phyloP scores from a whole-genome alignment of 1,139 yeast genomes.

The Blastobotrys capitulatus region DNA sequence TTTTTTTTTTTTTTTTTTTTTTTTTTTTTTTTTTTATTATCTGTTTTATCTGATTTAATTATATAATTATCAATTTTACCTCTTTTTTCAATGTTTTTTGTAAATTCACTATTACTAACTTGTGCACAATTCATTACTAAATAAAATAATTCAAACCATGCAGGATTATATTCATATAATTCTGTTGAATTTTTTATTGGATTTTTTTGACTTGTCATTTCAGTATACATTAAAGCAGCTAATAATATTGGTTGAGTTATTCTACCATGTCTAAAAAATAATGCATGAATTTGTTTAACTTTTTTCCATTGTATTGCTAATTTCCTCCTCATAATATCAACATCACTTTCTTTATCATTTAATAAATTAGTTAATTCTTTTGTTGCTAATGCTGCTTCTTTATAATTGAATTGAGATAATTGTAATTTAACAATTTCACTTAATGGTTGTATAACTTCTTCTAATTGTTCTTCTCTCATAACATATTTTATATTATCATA shows the following conservation, averaged over 20 bases:
- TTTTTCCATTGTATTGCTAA: constrained; percentile 6
- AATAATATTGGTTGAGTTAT: constrained; percentile 15
- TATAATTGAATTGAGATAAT: neutral
- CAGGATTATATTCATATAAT: constrained; percentile 8
- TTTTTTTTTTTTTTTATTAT: no score
- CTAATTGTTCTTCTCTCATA: neutral
- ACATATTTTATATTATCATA: neutral
- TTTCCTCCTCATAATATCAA: neutral
- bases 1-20: neutral
- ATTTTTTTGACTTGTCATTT: constrained; percentile 5
- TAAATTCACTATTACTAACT: neutral
- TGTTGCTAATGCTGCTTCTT: neutral
- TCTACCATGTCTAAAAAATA: constrained; percentile 8
- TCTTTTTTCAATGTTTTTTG: no score
- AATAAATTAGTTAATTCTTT: neutral
- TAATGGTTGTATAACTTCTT: neutral
- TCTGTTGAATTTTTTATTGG: constrained; percentile 7
- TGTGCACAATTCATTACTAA: constrained; percentile 12
- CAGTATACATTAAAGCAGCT: constrained; percentile 13
- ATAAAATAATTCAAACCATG: constrained; percentile 12
- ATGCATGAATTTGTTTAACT: constrained; percentile 3
- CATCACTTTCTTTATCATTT: neutral
- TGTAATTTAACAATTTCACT: neutral
- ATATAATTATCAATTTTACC: no score
- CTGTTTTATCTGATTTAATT: no score